phyloP scores from a whole-genome alignment of 176 grass and related monocot species.

The Musa acuminata region DNA sequence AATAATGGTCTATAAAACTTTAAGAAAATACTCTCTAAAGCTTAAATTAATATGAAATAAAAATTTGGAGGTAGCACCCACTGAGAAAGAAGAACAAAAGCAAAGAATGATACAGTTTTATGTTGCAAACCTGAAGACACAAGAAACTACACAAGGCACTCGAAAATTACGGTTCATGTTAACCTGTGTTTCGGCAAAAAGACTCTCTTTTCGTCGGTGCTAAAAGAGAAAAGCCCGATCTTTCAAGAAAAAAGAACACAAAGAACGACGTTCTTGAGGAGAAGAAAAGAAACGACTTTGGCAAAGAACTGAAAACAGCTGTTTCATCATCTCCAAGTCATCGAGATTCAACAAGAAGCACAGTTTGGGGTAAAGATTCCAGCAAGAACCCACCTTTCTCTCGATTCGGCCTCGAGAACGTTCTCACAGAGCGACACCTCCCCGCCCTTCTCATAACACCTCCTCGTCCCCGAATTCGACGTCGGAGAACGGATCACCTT shows the following conservation, averaged over 20 bases:
- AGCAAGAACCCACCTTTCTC: constrained; percentile 15
- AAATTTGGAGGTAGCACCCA: neutral
- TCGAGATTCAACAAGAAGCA: neutral
- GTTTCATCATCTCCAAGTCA: neutral
- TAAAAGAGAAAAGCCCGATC: neutral
- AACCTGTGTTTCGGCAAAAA: neutral
- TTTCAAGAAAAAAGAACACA: neutral
- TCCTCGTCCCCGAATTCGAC: constrained; percentile 2
- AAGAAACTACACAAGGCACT: neutral
- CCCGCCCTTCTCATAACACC: neutral
- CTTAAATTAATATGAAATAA: too few species aligned
- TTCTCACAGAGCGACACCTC: constrained; percentile 12
- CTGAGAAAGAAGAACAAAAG: neutral
- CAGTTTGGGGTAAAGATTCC: neutral
- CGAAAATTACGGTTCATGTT: neutral
- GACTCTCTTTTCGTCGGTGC: neutral
- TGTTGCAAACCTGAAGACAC: too few species aligned
- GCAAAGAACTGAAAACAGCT: too few species aligned
- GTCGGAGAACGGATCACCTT: neutral
- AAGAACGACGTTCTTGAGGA: too few species aligned
- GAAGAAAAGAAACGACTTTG: too few species aligned
- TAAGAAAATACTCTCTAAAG: too few species aligned
- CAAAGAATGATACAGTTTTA: too few species aligned
- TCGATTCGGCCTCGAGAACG: constrained; percentile 5
- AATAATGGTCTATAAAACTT: too few species aligned